Conservation (phyloP, 1,139 yeast genomes). For the Candida glucosophila region DNA sequence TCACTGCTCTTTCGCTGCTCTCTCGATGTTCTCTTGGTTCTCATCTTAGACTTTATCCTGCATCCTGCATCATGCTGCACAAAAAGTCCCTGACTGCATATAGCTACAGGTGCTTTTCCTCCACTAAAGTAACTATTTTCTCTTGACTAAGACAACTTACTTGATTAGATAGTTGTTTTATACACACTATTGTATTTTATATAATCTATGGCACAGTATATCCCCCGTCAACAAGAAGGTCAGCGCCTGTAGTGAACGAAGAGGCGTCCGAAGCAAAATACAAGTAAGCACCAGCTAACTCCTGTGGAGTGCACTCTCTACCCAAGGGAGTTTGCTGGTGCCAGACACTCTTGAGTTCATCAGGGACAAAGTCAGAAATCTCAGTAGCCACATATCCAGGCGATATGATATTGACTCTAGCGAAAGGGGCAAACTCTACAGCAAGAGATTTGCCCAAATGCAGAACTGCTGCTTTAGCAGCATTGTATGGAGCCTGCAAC, state of each 20-base stretch:
- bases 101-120: no score
- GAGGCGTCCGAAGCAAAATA: constrained; percentile 78
- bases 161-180: no score
- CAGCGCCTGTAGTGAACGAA: constrained; percentile 77
- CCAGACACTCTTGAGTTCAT: constrained; percentile 26
- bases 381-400: constrained; percentile 75
- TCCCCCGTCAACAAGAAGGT: constrained; percentile 83
- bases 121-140: no score
- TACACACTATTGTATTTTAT: no score
- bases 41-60: no score
- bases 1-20: no score
- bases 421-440: constrained; percentile 76
- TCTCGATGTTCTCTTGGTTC: no score
- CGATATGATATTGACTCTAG: constrained; percentile 69
- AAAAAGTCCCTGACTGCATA: no score
- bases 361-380: constrained; percentile 39
- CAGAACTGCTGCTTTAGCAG: constrained; percentile 79
- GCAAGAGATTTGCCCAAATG: constrained; percentile 74
- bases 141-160: no score
- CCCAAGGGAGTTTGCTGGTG: constrained; percentile 59
- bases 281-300: constrained; percentile 75
- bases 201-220: no score
- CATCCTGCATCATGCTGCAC: no score
- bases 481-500: constrained; percentile 77
- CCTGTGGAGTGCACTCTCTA: constrained; percentile 72